Conservation (phyloP, 2,329 filamentous ascomycete genomes). For the Arthroderma uncinatum region DNA sequence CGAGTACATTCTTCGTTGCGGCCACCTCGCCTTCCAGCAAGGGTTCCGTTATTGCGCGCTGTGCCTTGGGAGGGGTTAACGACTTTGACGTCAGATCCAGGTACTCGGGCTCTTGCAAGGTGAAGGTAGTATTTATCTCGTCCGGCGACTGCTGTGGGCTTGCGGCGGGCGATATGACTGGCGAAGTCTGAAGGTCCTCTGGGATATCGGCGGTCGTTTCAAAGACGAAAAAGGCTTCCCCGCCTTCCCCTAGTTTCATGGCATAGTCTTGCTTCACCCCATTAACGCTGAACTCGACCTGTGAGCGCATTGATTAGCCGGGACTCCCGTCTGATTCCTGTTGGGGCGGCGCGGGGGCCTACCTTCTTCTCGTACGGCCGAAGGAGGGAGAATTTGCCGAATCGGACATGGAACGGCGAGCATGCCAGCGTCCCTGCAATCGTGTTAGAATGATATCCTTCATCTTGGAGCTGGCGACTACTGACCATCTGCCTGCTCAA, state of each 20-base stretch:
- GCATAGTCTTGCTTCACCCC: slow-evolving; percentile 81
- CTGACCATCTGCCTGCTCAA: slow-evolving; percentile 85
- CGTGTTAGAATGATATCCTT: neutral
- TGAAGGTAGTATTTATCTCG: slow-evolving; percentile 22
- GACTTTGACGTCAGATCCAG: slow-evolving; percentile 29
- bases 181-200: slow-evolving; percentile 87
- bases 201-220: slow-evolving; percentile 87
- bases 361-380: slow-evolving; percentile 92
- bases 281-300: slow-evolving; percentile 93
- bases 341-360: slow-evolving; percentile 3
- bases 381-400: slow-evolving; percentile 94
- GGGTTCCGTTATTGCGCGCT: neutral
- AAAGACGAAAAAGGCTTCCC: slow-evolving; percentile 98
- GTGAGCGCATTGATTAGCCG: slow-evolving; percentile 4
- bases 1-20: neutral
- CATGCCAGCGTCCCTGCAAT: slow-evolving; percentile 57
- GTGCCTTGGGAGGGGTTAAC: neutral
- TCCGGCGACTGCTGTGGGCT: slow-evolving; percentile 50
- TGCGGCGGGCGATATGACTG: slow-evolving; percentile 75
- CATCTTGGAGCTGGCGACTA: neutral
- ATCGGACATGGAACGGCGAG: slow-evolving; percentile 96
- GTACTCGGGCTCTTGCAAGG: slow-evolving; percentile 41
- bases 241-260: slow-evolving; percentile 96
- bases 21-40: neutral
- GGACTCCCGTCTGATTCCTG: neutral